Conservation (phyloP, 1,284 basidiomycete species). For the Xerocomus amazonicus region DNA sequence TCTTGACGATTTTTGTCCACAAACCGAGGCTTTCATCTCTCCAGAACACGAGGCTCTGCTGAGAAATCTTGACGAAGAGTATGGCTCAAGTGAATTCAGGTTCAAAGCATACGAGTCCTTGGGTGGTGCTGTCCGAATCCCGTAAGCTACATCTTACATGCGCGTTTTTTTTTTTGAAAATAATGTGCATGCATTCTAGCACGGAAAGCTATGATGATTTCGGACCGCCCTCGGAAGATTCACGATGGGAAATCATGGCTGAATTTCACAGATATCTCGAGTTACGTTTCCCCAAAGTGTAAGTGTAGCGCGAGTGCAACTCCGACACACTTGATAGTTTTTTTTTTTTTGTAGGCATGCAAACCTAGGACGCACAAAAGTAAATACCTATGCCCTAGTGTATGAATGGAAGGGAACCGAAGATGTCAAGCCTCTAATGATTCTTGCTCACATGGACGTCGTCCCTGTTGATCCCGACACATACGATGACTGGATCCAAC, state of each 20-base stretch:
- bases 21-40: conserved; percentile 31
- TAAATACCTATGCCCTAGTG: conserved; percentile 61
- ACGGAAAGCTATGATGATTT: conserved; percentile 43
- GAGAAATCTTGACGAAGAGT: conserved; percentile 35
- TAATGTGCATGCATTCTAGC: conserved; percentile 9
- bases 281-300: conserved; percentile 41
- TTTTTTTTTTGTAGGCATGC: conserved; percentile 37
- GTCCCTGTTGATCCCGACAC: conserved; percentile 58
- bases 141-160: conserved; percentile 30
- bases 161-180: neutral
- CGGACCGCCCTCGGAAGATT: conserved; percentile 40
- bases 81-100: conserved; percentile 35
- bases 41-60: conserved; percentile 29
- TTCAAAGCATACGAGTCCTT: conserved; percentile 40
- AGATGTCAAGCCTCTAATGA: conserved; percentile 54
- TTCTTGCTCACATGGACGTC: conserved; percentile 59
- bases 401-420: conserved; percentile 62
- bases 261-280: conserved; percentile 43
- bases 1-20: conserved; percentile 30
- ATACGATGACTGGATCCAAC: conserved; percentile 48
- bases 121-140: conserved; percentile 43
- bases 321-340: neutral
- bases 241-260: conserved; percentile 42
- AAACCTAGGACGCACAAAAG: conserved; percentile 46
- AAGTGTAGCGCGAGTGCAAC: conserved; percentile 7